Evolutionary conservation across 2,329 filamentous ascomycete species (phyloP).

Genomic region (Fusarium subglutinans): DNA sequence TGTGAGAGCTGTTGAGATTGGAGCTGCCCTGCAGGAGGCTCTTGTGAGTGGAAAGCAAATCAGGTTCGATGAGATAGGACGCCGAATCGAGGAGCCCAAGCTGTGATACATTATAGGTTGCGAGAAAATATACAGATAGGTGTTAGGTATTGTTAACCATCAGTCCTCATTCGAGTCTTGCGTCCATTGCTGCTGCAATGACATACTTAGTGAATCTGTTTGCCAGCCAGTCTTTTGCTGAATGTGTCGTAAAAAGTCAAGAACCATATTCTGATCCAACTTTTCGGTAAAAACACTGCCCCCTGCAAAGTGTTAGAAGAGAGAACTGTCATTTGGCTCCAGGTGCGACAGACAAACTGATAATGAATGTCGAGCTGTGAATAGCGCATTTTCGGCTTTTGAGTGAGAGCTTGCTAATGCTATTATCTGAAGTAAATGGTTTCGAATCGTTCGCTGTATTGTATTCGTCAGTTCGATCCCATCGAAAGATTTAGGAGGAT

Average conservation of each 20-base stretch:
- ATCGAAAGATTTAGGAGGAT: rapidly evolving
- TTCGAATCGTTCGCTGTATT: neutral
- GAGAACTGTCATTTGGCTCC: neutral
- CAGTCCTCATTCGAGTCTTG: neutral
- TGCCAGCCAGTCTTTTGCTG: neutral
- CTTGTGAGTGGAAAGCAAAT: constrained; percentile 20
- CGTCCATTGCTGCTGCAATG: neutral
- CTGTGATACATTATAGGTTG: neutral
- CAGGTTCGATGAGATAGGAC: constrained; percentile 21
- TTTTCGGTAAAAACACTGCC: neutral
- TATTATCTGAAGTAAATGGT: neutral
- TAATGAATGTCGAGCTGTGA: neutral
- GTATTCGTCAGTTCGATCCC: neutral
- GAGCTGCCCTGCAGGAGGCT: constrained; percentile 16
- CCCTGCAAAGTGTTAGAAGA: neutral
- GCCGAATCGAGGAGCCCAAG: constrained; percentile 21
- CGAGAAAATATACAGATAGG: neutral
- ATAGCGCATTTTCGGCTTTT: neutral
- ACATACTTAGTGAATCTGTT: neutral
- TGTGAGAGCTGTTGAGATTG: constrained; percentile 16
- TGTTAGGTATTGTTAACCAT: neutral
- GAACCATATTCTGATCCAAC: neutral
- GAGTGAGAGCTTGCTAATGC: neutral
- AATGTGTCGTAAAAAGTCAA: neutral
- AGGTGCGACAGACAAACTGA: neutral